Evolutionary conservation across 2,329 filamentous ascomycete genomes (phyloP).

Genomic region (Atkinsonella texensis): DNA sequence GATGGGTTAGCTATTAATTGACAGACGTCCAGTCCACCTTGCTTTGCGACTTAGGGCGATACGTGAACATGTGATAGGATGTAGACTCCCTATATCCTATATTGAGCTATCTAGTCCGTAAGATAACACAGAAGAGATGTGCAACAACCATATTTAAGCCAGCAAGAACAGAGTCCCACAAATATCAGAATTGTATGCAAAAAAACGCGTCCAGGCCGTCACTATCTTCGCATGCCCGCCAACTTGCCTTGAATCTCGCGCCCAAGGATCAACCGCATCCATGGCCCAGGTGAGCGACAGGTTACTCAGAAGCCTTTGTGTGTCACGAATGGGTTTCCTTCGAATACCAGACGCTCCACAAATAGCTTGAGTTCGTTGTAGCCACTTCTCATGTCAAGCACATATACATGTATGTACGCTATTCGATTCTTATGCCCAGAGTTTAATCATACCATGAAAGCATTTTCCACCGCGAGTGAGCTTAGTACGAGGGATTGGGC

Average conservation of each 20-base stretch:
- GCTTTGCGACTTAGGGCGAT: background rate
- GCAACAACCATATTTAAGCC: slow-evolving; percentile 1
- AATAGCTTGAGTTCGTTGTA: background rate
- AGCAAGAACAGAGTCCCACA: background rate
- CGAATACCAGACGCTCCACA: background rate
- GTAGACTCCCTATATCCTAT: background rate
- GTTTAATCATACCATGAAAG: background rate
- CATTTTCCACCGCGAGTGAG: background rate
- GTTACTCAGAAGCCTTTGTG: background rate
- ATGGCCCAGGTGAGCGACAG: background rate
- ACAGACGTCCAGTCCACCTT: too few relatives aligned
- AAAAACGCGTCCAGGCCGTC: background rate
- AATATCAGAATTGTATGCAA: slow-evolving; percentile 3
- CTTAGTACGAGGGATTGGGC: slow-evolving; percentile 38
- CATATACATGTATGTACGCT: background rate
- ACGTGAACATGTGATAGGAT: background rate
- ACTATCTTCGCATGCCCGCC: background rate
- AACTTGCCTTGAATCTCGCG: background rate
- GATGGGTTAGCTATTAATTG: too few relatives aligned
- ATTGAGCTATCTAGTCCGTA: background rate
- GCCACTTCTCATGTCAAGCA: background rate
- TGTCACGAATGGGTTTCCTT: background rate
- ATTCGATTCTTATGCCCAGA: background rate
- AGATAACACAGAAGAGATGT: background rate
- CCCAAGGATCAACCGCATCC: background rate